These are phyloP conservation scores for Elaphomyces granulatus DNA, from an alignment of 495 filamentous ascomycete species.

Conservation along the genomic window DNA sequence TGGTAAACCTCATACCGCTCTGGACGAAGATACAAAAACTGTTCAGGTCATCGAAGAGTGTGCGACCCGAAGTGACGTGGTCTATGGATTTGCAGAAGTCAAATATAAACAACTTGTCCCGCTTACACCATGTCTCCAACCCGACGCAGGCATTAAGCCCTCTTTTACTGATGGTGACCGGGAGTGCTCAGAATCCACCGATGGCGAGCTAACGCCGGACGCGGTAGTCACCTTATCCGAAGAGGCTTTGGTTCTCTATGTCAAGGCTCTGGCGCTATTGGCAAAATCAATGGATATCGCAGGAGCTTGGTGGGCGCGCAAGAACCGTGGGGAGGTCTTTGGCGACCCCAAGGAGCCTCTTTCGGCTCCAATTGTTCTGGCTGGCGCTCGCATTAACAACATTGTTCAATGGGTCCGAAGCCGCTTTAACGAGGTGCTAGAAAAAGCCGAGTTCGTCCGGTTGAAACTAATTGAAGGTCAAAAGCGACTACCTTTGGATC, in stretches of 20 bases:
- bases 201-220: slow-evolving; percentile 57
- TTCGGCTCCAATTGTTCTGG: slow-evolving; percentile 33
- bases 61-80: slow-evolving; percentile 83
- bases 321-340: slow-evolving; percentile 50
- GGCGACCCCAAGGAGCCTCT: slow-evolving; percentile 30
- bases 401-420: slow-evolving; percentile 88
- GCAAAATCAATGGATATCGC: slow-evolving; percentile 96
- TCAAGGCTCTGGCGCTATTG: slow-evolving; percentile 78
- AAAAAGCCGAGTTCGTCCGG: slow-evolving; percentile 85
- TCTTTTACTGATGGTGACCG: slow-evolving; percentile 23
- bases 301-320: slow-evolving; percentile 77
- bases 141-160: slow-evolving; percentile 27
- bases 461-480: slow-evolving; percentile 80
- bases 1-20: slow-evolving; percentile 35
- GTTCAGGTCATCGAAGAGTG: slow-evolving; percentile 77
- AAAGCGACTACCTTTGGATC: slow-evolving; percentile 64
- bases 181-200: slow-evolving; percentile 16
- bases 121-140: slow-evolving; percentile 55
- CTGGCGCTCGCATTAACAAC: slow-evolving; percentile 71
- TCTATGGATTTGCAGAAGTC: slow-evolving; percentile 93
- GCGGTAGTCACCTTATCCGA: slow-evolving; percentile 78
- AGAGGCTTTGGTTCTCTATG: slow-evolving; percentile 89
- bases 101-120: slow-evolving; percentile 96
- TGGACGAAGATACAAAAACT: slow-evolving; percentile 69
- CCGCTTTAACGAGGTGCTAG: slow-evolving; percentile 90